phyloP scores from a whole-genome alignment of 1,139 yeast species.

The Diutina catenulata region DNA sequence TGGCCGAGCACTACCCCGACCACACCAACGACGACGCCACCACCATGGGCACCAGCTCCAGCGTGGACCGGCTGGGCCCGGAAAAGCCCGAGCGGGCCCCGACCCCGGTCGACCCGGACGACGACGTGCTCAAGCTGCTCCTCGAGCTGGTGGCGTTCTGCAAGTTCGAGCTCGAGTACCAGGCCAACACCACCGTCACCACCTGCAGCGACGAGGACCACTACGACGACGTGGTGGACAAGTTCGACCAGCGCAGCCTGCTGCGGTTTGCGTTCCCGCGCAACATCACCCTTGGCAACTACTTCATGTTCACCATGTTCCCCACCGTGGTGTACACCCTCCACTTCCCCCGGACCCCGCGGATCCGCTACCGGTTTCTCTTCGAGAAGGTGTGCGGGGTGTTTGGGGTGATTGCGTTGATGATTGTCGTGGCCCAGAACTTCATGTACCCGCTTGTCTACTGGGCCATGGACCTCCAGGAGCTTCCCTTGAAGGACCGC shows the following conservation, averaged over 20 bases:
- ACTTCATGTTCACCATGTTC: conserved; percentile 70
- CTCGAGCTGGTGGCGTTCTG: conserved; percentile 47
- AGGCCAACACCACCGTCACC: conserved; percentile 13
- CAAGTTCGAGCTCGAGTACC: conserved; percentile 47
- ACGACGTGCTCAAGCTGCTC: conserved; percentile 18
- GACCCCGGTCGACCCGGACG: conserved; percentile 16
- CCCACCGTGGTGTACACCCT: conserved; percentile 83
- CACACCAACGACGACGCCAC: background rate
- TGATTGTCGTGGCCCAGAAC: conserved; percentile 75
- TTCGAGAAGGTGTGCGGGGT: conserved; percentile 64
- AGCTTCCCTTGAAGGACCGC: conserved; percentile 4
- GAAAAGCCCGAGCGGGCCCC: too few relatives aligned
- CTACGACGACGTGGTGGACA: conserved; percentile 10
- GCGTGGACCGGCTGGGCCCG: conserved; percentile 6
- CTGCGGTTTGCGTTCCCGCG: conserved; percentile 40
- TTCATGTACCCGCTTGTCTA: conserved; percentile 68
- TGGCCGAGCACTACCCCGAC: conserved; percentile 10
- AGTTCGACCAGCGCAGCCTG: conserved; percentile 12
- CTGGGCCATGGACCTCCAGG: conserved; percentile 40
- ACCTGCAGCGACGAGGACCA: conserved; percentile 13
- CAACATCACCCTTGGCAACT: conserved; percentile 57
- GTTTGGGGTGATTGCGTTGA: conserved; percentile 74
- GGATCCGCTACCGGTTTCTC: conserved; percentile 61
- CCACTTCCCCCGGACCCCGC: conserved; percentile 65
- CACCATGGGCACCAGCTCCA: conserved; percentile 5